Percentiles rank a stretch among this genome's conserved stretches.
Conservation (phyloP, 2,329 filamentous ascomycete species). For the Arthrinium puccinioides region DNA sequence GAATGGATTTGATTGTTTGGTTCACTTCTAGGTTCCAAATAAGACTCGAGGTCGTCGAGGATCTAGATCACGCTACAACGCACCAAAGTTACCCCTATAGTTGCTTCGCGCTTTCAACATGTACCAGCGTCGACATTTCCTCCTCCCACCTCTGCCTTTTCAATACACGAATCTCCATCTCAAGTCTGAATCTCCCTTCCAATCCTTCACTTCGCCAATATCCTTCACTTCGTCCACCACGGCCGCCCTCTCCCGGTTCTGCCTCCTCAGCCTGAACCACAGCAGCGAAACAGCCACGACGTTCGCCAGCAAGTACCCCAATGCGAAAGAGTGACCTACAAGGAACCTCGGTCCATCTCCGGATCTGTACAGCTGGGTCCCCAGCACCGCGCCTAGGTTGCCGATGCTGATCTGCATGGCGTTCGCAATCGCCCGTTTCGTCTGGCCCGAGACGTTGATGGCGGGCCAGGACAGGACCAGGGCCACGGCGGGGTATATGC, state of each 20-base stretch:
- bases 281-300: constrained; percentile 43
- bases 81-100: too few relatives aligned
- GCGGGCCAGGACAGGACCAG: constrained; percentile 63
- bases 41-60: too few relatives aligned
- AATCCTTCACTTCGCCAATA: constrained; percentile 44
- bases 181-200: constrained; percentile 54
- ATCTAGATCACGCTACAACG: too few relatives aligned
- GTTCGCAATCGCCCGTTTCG: constrained; percentile 60
- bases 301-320: constrained; percentile 57
- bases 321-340: constrained; percentile 58
- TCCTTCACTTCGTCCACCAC: constrained; percentile 33
- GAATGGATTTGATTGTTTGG: too few relatives aligned
- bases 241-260: constrained; percentile 45
- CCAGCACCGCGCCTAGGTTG: constrained; percentile 60
- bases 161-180: constrained; percentile 62
- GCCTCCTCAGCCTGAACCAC: constrained; percentile 45
- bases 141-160: too few relatives aligned
- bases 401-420: constrained; percentile 68
- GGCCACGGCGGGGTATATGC: constrained; percentile 60
- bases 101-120: too few relatives aligned
- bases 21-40: too few relatives aligned
- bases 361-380: constrained; percentile 61
- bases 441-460: constrained; percentile 65
- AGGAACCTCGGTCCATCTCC: constrained; percentile 55
- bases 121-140: too few relatives aligned